Evolutionary conservation across 257 asterid species (phyloP).

Genomic region (Gardenia jasminoides): DNA sequence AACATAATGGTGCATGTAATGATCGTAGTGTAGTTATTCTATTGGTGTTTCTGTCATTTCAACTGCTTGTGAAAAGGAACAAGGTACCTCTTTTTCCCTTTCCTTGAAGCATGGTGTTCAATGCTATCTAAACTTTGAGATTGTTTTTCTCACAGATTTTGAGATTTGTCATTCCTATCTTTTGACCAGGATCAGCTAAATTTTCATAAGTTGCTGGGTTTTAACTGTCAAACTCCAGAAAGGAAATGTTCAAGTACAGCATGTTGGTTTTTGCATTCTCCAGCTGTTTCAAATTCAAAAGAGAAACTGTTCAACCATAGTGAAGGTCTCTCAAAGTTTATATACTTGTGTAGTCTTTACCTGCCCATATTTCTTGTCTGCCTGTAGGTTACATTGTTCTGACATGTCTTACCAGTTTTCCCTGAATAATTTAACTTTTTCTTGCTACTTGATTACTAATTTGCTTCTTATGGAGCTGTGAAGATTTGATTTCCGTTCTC

Average conservation of each 20-base stretch:
- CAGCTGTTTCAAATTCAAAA: constrained; percentile 23
- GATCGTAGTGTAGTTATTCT: constrained; percentile 82
- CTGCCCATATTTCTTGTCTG: background rate
- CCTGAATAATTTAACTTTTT: background rate
- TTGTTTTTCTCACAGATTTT: constrained; percentile 19
- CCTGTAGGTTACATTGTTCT: background rate
- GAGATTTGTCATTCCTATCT: background rate
- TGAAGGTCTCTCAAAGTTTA: constrained; percentile 45
- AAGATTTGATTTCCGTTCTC: background rate
- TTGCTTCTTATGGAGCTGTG: background rate
- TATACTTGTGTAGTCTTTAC: background rate
- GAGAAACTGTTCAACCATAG: constrained; percentile 29
- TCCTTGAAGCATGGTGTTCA: constrained; percentile 15
- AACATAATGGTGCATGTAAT: constrained; percentile 86
- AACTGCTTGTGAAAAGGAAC: constrained; percentile 85
- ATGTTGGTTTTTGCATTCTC: constrained; percentile 34
- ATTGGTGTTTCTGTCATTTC: constrained; percentile 88
- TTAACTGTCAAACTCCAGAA: constrained; percentile 55
- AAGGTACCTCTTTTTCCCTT: constrained; percentile 40
- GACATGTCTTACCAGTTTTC: background rate
- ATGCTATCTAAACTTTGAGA: constrained; percentile 4
- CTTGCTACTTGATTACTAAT: background rate
- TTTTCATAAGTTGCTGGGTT: constrained; percentile 85
- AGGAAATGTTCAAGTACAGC: constrained; percentile 45
- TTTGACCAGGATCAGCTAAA: constrained; percentile 74